A percentile compares a stretch with the other conserved stretches of the same genome.
Evolutionary conservation across 306 rosid species (phyloP).

Genomic region (Rubus parviflorus): DNA sequence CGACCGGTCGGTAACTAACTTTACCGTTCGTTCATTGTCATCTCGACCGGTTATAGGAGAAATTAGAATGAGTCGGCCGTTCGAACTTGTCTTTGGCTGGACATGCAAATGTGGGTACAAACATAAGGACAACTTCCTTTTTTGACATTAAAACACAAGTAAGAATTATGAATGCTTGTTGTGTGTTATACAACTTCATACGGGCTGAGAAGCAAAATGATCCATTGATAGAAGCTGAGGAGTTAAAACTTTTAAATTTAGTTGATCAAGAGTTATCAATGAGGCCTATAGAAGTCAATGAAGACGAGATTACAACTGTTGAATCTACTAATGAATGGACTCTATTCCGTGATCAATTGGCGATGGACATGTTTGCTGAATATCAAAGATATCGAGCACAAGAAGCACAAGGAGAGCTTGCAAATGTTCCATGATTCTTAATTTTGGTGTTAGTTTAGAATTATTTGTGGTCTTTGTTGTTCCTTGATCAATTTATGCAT

Average conservation of each 20-base stretch:
- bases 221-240: neutral
- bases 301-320: neutral
- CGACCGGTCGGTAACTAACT: too few relatives aligned
- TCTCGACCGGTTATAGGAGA: too few relatives aligned
- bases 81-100: too few relatives aligned
- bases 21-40: too few relatives aligned
- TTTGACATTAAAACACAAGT: neutral
- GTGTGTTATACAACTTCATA: neutral
- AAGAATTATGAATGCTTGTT: neutral
- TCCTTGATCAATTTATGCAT: too few relatives aligned
- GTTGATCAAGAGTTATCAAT: neutral
- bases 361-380: neutral
- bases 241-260: neutral
- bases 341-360: too few relatives aligned
- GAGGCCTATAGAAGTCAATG: neutral
- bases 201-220: neutral
- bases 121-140: neutral
- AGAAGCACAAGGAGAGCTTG: neutral
- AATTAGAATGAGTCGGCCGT: too few relatives aligned
- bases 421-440: too few relatives aligned
- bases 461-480: too few relatives aligned
- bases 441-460: too few relatives aligned
- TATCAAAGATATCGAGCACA: neutral
- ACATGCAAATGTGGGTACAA: too few relatives aligned
- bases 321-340: neutral